Evolutionary conservation across 108 stramenopile genomes (phyloP).

Genomic region (Aurantiochytrium sp.): DNA sequence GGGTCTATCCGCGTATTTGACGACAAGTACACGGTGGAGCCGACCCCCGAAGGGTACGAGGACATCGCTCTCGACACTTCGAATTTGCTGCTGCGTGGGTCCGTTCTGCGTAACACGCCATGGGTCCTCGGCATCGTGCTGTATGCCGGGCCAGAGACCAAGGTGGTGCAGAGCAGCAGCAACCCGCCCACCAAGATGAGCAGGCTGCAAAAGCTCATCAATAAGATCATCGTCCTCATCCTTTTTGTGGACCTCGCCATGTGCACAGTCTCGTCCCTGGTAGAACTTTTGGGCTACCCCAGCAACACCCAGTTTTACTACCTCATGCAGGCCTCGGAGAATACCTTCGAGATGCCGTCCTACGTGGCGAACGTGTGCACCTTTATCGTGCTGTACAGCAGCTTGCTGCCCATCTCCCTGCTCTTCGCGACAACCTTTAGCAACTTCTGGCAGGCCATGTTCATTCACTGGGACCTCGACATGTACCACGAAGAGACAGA

Average conservation of each 20-base stretch:
- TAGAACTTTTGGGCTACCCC: neutral
- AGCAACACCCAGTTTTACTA: constrained; percentile 25
- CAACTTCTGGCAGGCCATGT: constrained; percentile 54
- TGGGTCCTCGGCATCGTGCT: constrained; percentile 88
- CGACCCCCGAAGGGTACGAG: neutral
- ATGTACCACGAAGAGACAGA: constrained; percentile 61
- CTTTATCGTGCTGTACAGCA: constrained; percentile 71
- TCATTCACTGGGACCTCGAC: constrained; percentile 51
- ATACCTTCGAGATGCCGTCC: neutral
- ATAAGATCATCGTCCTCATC: constrained; percentile 48
- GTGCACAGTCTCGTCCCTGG: constrained; percentile 35
- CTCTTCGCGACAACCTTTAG: constrained; percentile 64
- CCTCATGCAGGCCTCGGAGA: constrained; percentile 2
- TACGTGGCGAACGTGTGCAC: constrained; percentile 74
- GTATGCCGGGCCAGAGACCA: constrained; percentile 90
- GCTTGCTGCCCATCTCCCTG: constrained; percentile 63
- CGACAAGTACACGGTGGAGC: neutral
- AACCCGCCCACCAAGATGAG: constrained; percentile 88
- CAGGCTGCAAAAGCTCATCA: constrained; percentile 66
- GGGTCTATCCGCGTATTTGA: neutral
- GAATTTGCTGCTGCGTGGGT: constrained; percentile 84
- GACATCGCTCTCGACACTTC: neutral
- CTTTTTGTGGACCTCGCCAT: constrained; percentile 40
- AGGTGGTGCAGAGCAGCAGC: constrained; percentile 83
- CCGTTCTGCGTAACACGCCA: constrained; percentile 85